phyloP scores from a whole-genome alignment of 106 monocot species.

The Cymbidium sinense region DNA sequence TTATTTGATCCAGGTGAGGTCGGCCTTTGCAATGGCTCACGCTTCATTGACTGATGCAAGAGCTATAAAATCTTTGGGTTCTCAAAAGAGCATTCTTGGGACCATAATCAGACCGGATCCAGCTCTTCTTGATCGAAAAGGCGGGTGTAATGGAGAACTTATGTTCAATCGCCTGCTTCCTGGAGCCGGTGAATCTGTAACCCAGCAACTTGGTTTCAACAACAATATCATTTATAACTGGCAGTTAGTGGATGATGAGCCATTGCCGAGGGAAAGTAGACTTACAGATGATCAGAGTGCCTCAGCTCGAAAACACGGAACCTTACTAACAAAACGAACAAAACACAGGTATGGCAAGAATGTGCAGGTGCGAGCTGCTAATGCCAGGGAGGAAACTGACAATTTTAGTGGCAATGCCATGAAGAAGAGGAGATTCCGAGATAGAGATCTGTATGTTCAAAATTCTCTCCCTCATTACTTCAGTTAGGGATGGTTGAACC shows the following conservation, averaged over 20 bases:
- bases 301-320: slow-evolving; percentile 25
- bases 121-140: slow-evolving; percentile 57
- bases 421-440: background rate
- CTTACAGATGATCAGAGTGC: slow-evolving; percentile 4
- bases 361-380: background rate
- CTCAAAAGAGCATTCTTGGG: slow-evolving; percentile 66
- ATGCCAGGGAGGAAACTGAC: background rate
- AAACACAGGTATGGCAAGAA: background rate
- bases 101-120: slow-evolving; percentile 82
- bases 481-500: background rate
- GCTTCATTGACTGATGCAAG: slow-evolving; percentile 57
- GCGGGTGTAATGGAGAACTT: slow-evolving; percentile 43
- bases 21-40: slow-evolving; percentile 82
- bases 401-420: background rate
- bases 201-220: slow-evolving; percentile 16
- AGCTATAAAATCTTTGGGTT: slow-evolving; percentile 35
- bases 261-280: slow-evolving; percentile 51
- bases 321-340: background rate
- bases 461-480: background rate
- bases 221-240: slow-evolving; percentile 55
- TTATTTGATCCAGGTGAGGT: slow-evolving; percentile 56
- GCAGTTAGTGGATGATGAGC: slow-evolving; percentile 75
- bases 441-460: background rate
- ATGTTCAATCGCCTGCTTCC: slow-evolving; percentile 51
- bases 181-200: slow-evolving; percentile 42